Evolutionary conservation across 371 early-diverging fungal genomes (phyloP), one percentile per base, ranked within the genome.

Genomic region (Mucor saturninus): DNA sequence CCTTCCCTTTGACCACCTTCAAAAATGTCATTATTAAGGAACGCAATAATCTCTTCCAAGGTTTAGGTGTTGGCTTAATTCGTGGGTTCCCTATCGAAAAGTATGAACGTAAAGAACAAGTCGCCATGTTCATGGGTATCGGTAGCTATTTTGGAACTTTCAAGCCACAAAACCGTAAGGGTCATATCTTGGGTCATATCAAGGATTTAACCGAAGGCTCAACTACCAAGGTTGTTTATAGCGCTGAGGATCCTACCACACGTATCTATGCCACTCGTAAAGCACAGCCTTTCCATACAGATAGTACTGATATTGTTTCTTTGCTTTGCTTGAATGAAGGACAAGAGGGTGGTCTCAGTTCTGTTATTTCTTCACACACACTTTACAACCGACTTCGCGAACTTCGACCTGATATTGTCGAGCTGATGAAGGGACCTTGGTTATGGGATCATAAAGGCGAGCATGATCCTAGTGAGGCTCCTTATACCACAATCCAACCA

Each of bases 221-320:
- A 5, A 65, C 71, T 21, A 80, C 75, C 48, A 80, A 80, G 54
- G 55, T 60, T 35, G 61, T 77, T 1, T 77, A 80, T 40, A 53
- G 75, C 37, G 57, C 67, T 0, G 71, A 80, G n/a, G 68, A 76
- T 32, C 80, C 80, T 0, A 73, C 74, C 3, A 80, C 80, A 8
- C 80, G 80, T 56, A 80, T 80, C 31, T 80, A 80, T 51, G 76
- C 80, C 28, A 80, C 80, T 1, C 74, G 77, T 45, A 77, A 72
- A 54, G 80, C 80, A 1, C 77, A 77, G 35, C 80, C 80, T 26
- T 80, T 80, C 62, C 80, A 80, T 39, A 74, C 73, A 3, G 80
- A 80, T 51, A 77, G 77, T 32, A 72, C 80, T 4, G 80, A 80
- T 40, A 57, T 77, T n/a, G 80, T 80, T 29, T 71, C 55, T 4